Percentiles rank a stretch among this genome's conserved stretches.
Conservation (phyloP, 495 filamentous ascomycete species). For the Choiromyces venosus region DNA sequence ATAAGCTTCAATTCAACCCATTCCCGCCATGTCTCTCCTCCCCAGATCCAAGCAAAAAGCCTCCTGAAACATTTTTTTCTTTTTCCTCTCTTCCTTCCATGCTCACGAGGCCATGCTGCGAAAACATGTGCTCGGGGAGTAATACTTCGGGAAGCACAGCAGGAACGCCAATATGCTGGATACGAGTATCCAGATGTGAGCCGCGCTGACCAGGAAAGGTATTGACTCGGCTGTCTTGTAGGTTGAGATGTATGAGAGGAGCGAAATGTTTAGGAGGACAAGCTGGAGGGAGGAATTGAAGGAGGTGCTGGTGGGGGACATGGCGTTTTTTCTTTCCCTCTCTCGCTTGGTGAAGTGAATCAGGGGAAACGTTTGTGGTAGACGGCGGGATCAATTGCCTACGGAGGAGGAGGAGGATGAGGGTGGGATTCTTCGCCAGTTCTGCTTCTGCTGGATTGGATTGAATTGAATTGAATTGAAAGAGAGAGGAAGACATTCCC, state of each 20-base stretch:
- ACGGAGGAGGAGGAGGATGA: background rate
- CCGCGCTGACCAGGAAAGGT: slow-evolving; percentile 14
- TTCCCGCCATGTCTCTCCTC: background rate
- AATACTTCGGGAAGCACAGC: slow-evolving; percentile 33
- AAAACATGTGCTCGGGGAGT: slow-evolving; percentile 31
- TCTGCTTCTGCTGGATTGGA: background rate
- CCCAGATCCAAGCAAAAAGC: too few relatives aligned
- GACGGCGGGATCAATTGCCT: background rate
- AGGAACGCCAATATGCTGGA: slow-evolving; percentile 31
- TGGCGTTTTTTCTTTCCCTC: background rate
- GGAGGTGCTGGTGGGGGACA: slow-evolving; percentile 27
- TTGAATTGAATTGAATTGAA: background rate
- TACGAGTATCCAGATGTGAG: slow-evolving; percentile 32
- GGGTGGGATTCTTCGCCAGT: background rate
- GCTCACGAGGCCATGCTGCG: slow-evolving; percentile 13
- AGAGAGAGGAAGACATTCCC: background rate
- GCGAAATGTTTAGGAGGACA: slow-evolving; percentile 27
- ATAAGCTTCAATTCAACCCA: background rate
- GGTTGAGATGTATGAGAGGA: slow-evolving; percentile 28
- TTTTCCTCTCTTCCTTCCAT: too few relatives aligned
- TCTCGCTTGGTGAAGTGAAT: background rate
- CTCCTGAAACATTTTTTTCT: too few relatives aligned
- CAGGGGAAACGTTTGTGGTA: background rate
- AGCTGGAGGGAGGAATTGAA: slow-evolving; percentile 21
- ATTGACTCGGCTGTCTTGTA: slow-evolving; percentile 29